Conservation (phyloP, 768 basidiomycete genomes). For the Boletus vinaceobasis region DNA sequence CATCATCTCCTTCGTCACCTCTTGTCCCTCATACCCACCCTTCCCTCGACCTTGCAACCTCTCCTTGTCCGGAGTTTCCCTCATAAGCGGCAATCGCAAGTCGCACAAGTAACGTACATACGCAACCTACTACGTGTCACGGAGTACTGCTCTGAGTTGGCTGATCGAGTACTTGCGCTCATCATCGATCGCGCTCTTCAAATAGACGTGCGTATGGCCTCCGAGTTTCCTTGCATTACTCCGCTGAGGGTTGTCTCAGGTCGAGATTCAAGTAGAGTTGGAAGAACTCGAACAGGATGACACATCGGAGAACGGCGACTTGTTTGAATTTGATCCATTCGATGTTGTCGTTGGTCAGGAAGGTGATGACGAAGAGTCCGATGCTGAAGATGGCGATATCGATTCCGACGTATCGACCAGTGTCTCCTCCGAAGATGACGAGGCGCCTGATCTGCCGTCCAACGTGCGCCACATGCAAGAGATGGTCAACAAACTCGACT, state of each 20-base stretch:
- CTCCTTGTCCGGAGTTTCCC: slow-evolving; percentile 85
- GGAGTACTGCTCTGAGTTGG: slow-evolving; percentile 83
- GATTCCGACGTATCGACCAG: slow-evolving; percentile 62
- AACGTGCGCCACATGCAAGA: slow-evolving; percentile 70
- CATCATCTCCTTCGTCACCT: slow-evolving; percentile 85
- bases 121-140: slow-evolving; percentile 82
- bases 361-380: slow-evolving; percentile 54
- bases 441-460: slow-evolving; percentile 35
- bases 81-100: slow-evolving; percentile 83
- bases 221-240: background rate
- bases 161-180: slow-evolving; percentile 77
- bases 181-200: slow-evolving; percentile 94
- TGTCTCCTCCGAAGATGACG: slow-evolving; percentile 63
- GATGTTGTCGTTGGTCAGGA: slow-evolving; percentile 82
- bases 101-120: slow-evolving; percentile 83
- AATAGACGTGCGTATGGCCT: slow-evolving; percentile 72
- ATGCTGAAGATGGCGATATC: slow-evolving; percentile 49
- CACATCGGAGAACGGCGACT: slow-evolving; percentile 44
- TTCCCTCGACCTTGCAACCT: slow-evolving; percentile 83
- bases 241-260: slow-evolving; percentile 42
- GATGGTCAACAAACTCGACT: slow-evolving; percentile 91
- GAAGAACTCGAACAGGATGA: slow-evolving; percentile 83
- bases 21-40: slow-evolving; percentile 86
- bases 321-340: slow-evolving; percentile 83
- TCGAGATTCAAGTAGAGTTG: slow-evolving; percentile 94